Base-by-base conservation (phyloP, 768 basidiomycete species). In the Austroboletus eburneus region DNA sequence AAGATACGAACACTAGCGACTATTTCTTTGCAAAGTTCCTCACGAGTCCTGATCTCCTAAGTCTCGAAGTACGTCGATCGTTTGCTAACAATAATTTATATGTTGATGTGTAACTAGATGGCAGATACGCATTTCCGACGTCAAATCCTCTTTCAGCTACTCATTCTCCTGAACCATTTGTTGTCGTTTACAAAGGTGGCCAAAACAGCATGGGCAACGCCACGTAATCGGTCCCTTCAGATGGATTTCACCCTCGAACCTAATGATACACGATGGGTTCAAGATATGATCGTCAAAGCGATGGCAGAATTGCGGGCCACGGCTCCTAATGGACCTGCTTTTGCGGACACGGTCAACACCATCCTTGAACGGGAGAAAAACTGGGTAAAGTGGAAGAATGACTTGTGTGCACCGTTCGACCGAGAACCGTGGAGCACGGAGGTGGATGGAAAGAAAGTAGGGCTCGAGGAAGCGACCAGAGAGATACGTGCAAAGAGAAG, bases 21-120 rank as follows among this genome's bases (percentile, higher is more conserved):
- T 93, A 92, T 61, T 95, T 94, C 69, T 94, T 93, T 58, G 89
- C 92, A 30, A 96, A 94, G 66, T 94, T 91, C 67, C 69, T 96
- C 44, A 95, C 92, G 1, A 91, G 82, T 51, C 84, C 88, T 0
- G 90, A 92, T 45, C 70, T 96, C 18, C 72, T 93, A 14, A 91
- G 88, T 42, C 81, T 93, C 39, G 91, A 96, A 77, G 92, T 91
- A 42, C 41, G 74, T 57, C 23, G 32, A 46, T 53, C 17, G 12
- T 43, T 47, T 23, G 41, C 25, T 27, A 42, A 43, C 42, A 27
- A 35, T 48, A 37, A 45, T 44, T 51, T 27, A 52, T 39, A 48
- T 46, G 38, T 51, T 38, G 21, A 54, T 48, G 14, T 39, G 16
- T 40, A 40, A 51, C 7, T 59, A 93, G 91, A 79, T 94, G 43